Evolutionary conservation across 2,329 filamentous ascomycete genomes (phyloP).

Genomic region (Phialocephala subalpina): DNA sequence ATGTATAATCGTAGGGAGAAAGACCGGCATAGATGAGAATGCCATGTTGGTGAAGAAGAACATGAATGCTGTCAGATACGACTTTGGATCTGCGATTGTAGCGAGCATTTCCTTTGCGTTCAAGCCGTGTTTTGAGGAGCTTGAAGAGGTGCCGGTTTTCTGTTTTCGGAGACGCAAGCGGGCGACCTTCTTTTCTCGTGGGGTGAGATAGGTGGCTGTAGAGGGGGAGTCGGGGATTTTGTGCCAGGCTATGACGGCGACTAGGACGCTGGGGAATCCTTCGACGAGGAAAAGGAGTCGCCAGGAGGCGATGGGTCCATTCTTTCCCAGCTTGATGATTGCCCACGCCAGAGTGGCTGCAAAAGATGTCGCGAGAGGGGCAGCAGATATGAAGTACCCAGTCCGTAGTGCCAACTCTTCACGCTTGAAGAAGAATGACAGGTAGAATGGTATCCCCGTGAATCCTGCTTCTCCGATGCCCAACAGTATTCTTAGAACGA

Average conservation of each 20-base stretch:
- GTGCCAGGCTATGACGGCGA: slow-evolving; percentile 76
- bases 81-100: slow-evolving; percentile 70
- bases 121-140: slow-evolving; percentile 49
- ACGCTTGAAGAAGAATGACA: slow-evolving; percentile 70
- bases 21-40: slow-evolving; percentile 87
- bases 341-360: slow-evolving; percentile 81
- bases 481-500: slow-evolving; percentile 62
- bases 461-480: slow-evolving; percentile 73
- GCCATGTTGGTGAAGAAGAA: slow-evolving; percentile 90
- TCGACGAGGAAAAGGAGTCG: slow-evolving; percentile 85
- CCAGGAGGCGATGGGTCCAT: slow-evolving; percentile 80
- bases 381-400: slow-evolving; percentile 88
- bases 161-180: slow-evolving; percentile 65
- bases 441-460: slow-evolving; percentile 68
- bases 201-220: slow-evolving; percentile 68
- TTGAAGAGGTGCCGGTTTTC: slow-evolving; percentile 30
- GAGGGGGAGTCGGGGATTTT: slow-evolving; percentile 80
- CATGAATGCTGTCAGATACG: slow-evolving; percentile 81
- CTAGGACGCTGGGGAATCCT: slow-evolving; percentile 82
- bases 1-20: slow-evolving; percentile 81
- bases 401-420: slow-evolving; percentile 85
- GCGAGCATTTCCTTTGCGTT: slow-evolving; percentile 63
- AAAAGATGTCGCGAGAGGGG: slow-evolving; percentile 81
- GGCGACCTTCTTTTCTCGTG: slow-evolving; percentile 74
- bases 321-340: slow-evolving; percentile 73